Evolutionary conservation across 139 green algal species (phyloP), one percentile per base, ranked within the genome.

Genomic region (Chlamydomonas incerta): DNA sequence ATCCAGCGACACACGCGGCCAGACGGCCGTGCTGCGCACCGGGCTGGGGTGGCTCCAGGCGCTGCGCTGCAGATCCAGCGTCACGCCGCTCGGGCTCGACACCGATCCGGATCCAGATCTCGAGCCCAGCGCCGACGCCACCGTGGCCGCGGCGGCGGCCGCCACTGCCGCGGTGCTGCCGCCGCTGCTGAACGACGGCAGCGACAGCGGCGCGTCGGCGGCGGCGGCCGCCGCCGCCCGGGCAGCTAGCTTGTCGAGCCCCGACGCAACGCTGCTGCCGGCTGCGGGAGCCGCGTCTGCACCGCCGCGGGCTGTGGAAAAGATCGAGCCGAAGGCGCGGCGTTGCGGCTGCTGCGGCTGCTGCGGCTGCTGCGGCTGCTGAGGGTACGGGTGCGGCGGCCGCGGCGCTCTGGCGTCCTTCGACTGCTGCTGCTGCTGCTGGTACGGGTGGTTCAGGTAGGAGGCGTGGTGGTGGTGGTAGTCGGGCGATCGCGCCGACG

Each of bases 21-120:
- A 83, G 3, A 73, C 41, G 11, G 77, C 58, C 28, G n/a, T n/a
- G 46, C 13, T 5, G 10, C 37, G 77, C 4, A 74, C 77, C 63
- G 77, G 77, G 63, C 77, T 83, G 41, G 77, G 29, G 63, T 83
- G 77, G 29, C 46, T 63, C 35, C 68, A 50, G 33, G 37, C 35
- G 60, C 75, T 41, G 28, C 65, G 62, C 0, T 26, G 62, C 24
- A 50, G 41, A 8, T 50, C 41, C 21, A 83, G 71, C 24, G 60
- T 83, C 15, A 83, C 24, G 1, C 15, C 33, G 14, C 66, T 8
- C 5, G 41, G 41, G 41, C 41, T 50, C 41, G 41, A 50, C 41
- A 50, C 41, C 6, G 41, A 50, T 8, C 8, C 41, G 41, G 41
- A 8, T 50, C 41, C 41, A 50, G 41, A 50, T 50, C 41, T 8